These are phyloP conservation scores for Aegle marmelos DNA, from an alignment of 345 rosid genomes.

Conservation along the genomic window DNA sequence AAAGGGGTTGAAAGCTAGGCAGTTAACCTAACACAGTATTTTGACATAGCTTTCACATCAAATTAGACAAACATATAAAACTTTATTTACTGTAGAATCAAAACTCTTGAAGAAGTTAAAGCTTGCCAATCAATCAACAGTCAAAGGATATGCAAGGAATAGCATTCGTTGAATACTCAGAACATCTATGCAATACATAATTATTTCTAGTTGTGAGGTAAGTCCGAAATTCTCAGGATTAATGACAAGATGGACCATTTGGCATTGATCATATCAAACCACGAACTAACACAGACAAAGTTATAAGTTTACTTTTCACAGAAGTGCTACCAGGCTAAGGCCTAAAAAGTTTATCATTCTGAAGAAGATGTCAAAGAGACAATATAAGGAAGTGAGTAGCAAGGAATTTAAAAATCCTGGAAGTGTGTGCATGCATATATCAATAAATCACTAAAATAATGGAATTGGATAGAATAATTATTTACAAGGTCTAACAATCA, in stretches of 20 bases:
- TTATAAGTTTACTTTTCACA: neutral
- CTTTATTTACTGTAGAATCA: neutral
- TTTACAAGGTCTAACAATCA: neutral
- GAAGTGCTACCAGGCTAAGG: neutral
- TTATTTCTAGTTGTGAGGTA: neutral
- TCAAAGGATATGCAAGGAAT: neutral
- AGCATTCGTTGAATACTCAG: neutral
- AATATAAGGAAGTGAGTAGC: neutral
- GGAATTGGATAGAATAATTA: neutral
- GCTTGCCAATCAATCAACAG: neutral
- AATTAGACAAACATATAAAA: neutral
- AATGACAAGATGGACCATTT: neutral
- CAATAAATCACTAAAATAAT: neutral
- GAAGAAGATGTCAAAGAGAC: neutral
- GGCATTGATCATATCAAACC: neutral
- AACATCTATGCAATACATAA: neutral
- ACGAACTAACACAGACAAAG: neutral
- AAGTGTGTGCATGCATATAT: neutral
- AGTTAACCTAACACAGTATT: constrained; percentile 63
- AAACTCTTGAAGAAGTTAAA: neutral
- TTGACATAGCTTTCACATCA: constrained; percentile 1
- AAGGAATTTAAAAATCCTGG: neutral
- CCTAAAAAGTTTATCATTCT: neutral
- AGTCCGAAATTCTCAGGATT: neutral
- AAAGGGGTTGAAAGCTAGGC: constrained; percentile 97